Evolutionary conservation across 176 grass and related monocot genomes (phyloP), one percentile per base, ranked within the genome.

Genomic region (Carex pumila): DNA sequence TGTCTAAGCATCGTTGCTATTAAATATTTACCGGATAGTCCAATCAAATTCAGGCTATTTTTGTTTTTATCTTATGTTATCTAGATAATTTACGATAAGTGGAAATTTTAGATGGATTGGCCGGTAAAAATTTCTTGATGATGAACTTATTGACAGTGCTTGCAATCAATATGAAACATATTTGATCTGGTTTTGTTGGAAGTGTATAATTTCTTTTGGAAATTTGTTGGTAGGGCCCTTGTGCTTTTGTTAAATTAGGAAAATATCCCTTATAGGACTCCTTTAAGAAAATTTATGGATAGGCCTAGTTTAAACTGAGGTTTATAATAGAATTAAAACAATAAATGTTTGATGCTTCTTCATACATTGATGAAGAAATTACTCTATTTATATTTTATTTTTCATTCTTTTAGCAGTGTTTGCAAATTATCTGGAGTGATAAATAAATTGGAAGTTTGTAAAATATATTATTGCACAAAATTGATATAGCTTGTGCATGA

Each of bases 191-290:
- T 60, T 56, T 86, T n/a, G 22, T 70, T 53, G n/a, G 34, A 22
- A 41, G 63, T 59, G 30, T 60, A 59, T 72, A 59, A 74, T 60
- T 72, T 36, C 30, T 57, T 75, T 67, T 66, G 62, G 43, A 49
- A 77, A 55, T 34, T 53, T 84, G 21, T 57, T 78, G 73, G 50
- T 36, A 78, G 73, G 73, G 9, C 15, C 29, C 25, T 78, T 34
- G 73, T 78, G 25, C 52, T 78, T 56, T 57, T 78, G 73, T 29
- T 78, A 57, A 78, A 78, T 34, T 56, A 57, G 52, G 49, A 49
- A 57, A 57, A 55, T 32, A 67, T 72, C 58, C 11, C 49, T 84
- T 41, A 54, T 77, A 12, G 19, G 50, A 76, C 5, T 55, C 22
- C 54, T 37, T 7, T 45, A 45, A 55, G 49, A 15, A 55, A 76